Conservation (phyloP, 2,329 filamentous ascomycete genomes). For the Alternaria ventricosa region DNA sequence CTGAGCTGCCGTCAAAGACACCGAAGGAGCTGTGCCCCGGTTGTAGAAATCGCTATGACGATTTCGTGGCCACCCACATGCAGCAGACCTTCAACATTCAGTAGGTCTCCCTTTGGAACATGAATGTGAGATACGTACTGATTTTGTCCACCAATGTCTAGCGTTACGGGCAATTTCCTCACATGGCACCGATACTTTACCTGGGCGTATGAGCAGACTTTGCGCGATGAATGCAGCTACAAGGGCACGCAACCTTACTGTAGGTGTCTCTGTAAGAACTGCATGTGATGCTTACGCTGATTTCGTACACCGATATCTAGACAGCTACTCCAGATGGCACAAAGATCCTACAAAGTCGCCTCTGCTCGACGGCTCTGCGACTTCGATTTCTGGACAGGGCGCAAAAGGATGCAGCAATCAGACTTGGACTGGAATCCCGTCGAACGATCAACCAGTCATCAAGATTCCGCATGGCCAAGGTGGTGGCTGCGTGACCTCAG, state of each 20-base stretch:
- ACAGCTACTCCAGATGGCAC: constrained; percentile 33
- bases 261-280: neutral
- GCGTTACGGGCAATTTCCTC: constrained; percentile 32
- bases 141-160: neutral
- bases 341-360: constrained; percentile 51
- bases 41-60: constrained; percentile 35
- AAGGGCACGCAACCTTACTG: constrained; percentile 28
- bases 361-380: constrained; percentile 62
- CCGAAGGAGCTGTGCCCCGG: constrained; percentile 31
- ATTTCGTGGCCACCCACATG: constrained; percentile 39
- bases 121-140: neutral
- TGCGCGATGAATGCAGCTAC: constrained; percentile 36
- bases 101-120: neutral
- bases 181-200: constrained; percentile 35
- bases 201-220: constrained; percentile 32
- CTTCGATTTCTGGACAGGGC: constrained; percentile 55
- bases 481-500: constrained; percentile 60
- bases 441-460: constrained; percentile 27
- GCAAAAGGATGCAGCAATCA: constrained; percentile 27
- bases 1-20: constrained; percentile 24
- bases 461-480: constrained; percentile 57
- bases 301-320: neutral
- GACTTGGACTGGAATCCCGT: constrained; percentile 28
- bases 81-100: constrained; percentile 33
- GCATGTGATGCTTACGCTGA: neutral